phyloP scores from a whole-genome alignment of 495 filamentous ascomycete genomes.

The Aspergillus carlsbadensis region DNA sequence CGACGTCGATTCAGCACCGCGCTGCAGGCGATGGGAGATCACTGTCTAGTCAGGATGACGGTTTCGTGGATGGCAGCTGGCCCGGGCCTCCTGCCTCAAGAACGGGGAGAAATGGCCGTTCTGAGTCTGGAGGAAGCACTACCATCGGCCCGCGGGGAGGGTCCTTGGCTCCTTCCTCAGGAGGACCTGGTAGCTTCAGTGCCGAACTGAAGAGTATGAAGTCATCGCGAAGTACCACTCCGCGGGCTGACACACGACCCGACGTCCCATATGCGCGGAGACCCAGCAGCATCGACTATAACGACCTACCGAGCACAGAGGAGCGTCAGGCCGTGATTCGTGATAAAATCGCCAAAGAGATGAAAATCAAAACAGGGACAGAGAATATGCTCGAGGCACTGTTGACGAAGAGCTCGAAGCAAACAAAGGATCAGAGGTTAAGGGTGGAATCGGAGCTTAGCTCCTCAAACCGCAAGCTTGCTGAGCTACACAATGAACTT shows the following conservation, averaged over 20 bases:
- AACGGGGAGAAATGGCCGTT: constrained; percentile 45
- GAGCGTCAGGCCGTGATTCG: constrained; percentile 70
- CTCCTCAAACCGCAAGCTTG: constrained; percentile 86
- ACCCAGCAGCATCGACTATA: constrained; percentile 64
- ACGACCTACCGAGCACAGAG: constrained; percentile 60
- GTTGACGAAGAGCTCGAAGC: constrained; percentile 91
- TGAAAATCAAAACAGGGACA: constrained; percentile 95
- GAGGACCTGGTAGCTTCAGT: constrained; percentile 88
- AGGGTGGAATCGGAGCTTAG: constrained; percentile 88
- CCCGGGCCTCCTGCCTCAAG: constrained; percentile 43
- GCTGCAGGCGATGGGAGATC: constrained; percentile 56
- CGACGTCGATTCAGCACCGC: constrained; percentile 69
- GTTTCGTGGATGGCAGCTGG: constrained; percentile 46
- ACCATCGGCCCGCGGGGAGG: constrained; percentile 59
- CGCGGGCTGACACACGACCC: constrained; percentile 67
- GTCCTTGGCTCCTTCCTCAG: constrained; percentile 62
- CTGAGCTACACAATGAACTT: constrained; percentile 75
- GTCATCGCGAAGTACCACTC: constrained; percentile 63
- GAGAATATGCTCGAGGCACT: constrained; percentile 96
- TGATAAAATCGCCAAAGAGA: constrained; percentile 85
- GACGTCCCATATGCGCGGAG: constrained; percentile 56
- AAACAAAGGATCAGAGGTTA: constrained; percentile 85
- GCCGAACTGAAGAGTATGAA: constrained; percentile 79
- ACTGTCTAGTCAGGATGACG: constrained; percentile 55
- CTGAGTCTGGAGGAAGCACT: constrained; percentile 59